Conservation (phyloP, 2,329 filamentous ascomycete species). For the Diatrype stigma region DNA sequence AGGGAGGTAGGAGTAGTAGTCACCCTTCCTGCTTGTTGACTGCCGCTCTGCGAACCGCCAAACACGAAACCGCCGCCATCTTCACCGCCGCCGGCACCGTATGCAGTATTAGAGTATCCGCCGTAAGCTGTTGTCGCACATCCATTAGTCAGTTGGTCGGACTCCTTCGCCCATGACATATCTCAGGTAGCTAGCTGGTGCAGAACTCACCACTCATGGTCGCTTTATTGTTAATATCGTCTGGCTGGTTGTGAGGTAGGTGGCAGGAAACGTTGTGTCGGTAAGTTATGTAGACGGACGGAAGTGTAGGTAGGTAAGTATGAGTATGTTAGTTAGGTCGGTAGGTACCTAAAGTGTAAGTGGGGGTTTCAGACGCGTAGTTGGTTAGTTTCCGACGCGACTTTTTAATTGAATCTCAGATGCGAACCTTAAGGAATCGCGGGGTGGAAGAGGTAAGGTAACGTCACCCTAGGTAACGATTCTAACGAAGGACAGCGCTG, state of each 20-base stretch:
- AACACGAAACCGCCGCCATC: conserved; percentile 60
- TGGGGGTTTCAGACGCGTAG: conserved; percentile 4
- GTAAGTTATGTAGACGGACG: too few species aligned
- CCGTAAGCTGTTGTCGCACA: conserved; percentile 48
- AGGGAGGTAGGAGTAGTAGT: background rate
- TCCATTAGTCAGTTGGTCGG: too few species aligned
- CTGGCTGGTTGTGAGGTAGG: background rate
- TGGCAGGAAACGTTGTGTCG: background rate
- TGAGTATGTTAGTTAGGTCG: too few species aligned
- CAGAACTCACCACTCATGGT: conserved; percentile 14
- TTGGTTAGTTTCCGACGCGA: conserved; percentile 7
- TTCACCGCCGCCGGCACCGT: conserved; percentile 53
- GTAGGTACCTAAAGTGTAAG: too few species aligned
- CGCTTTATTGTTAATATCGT: too few species aligned
- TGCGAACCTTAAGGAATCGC: conserved; percentile 1
- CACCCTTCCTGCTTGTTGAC: conserved; percentile 37
- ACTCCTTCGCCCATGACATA: conserved; percentile 17
- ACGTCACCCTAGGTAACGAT: too few species aligned
- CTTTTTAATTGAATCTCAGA: conserved; percentile 8
- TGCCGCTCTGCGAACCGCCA: conserved; percentile 56
- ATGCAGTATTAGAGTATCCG: conserved; percentile 43
- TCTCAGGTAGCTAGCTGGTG: background rate
- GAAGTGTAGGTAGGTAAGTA: too few species aligned
- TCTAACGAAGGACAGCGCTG: too few species aligned
- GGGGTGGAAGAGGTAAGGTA: background rate